phyloP scores from a whole-genome alignment of 345 rosid genomes.

The Hypericum perforatum region DNA sequence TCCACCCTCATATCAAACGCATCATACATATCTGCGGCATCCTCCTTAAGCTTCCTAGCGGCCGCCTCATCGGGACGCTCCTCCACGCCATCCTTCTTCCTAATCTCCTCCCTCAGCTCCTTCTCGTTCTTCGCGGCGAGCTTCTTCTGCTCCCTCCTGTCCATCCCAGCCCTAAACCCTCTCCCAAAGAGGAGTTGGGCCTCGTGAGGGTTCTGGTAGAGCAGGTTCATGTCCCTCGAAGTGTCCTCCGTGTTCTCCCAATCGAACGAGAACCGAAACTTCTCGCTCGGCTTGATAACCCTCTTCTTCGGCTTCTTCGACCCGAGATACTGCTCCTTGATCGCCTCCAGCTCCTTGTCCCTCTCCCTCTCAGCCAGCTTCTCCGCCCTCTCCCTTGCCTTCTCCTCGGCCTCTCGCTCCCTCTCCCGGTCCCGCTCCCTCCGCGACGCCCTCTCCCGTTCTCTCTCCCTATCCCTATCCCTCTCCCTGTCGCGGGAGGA shows the following conservation, averaged over 20 bases:
- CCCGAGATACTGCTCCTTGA: constrained; percentile 83
- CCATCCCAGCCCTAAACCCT: constrained; percentile 95
- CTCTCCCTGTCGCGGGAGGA: constrained; percentile 20
- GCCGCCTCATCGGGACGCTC: constrained; percentile 90
- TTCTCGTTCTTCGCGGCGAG: constrained; percentile 89
- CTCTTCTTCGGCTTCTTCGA: constrained; percentile 92
- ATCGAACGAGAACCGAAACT: constrained; percentile 88
- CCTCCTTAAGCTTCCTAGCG: constrained; percentile 59
- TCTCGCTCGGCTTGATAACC: constrained; percentile 79
- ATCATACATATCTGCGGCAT: constrained; percentile 81
- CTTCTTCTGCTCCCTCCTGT: constrained; percentile 91
- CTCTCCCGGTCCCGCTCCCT: constrained; percentile 52
- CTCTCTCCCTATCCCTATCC: constrained; percentile 29
- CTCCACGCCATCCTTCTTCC: constrained; percentile 65
- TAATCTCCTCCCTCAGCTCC: constrained; percentile 76
- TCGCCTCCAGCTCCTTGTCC: constrained; percentile 73
- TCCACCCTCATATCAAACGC: constrained; percentile 89
- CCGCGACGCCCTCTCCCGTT: constrained; percentile 34
- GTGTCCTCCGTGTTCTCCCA: constrained; percentile 96
- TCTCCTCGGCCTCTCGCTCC: constrained; percentile 46
- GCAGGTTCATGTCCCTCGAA: constrained; percentile 68
- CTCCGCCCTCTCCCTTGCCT: constrained; percentile 63
- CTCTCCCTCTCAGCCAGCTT: constrained; percentile 66
- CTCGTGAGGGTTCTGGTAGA: constrained; percentile 92
- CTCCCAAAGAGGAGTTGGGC: constrained; percentile 85